Evolutionary conservation across 371 early-diverging fungal genomes (phyloP), one percentile per base, ranked within the genome.

Genomic region (Mortierella sp.): DNA sequence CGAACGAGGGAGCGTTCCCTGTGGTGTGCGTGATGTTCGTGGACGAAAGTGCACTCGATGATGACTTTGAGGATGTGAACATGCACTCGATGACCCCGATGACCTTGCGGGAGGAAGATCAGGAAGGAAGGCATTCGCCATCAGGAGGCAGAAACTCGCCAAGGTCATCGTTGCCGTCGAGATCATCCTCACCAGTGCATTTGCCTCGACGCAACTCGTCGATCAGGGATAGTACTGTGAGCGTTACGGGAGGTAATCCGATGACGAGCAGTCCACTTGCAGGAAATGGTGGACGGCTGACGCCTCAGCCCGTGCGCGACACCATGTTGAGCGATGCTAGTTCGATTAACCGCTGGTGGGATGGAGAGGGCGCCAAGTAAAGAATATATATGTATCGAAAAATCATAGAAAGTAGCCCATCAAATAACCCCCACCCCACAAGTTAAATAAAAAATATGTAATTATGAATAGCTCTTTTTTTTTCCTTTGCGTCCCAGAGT

Each of bases 1-100:
- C 89, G 8, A 75, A 81, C 28, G 82, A 81, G 51, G 93, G 93
- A 8, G 91, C 88, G 9, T 93, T 93, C 79, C 93, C 93, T 6
- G 52, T 89, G 14, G 86, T 87, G 7, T 90, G 91, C 63, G 86
- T 89, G 28, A 60, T 62, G 53, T 67, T 63, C 60, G 75, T 75
- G 53, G 79, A 72, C 42, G 73, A 72, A 47, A 12, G 42, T 23
- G 56, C 78, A 0, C 55, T 75, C 51, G 69, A 75, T 30, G 75
- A 75, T 50, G 75, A 68, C 27, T 75, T 75, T 50, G 75, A 75
- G 56, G 75, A 75, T 7, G 75, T 75, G 47, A 75, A 75, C 59
- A 75, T 75, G 75, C 68, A 63, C n/a, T 62, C 75, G 26, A 75
- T 75, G 60, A 32, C 54, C 1, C 56, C 59, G 23, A 60, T 60